phyloP scores from a whole-genome alignment of 441 rosid genomes.

The Daphne laureola region DNA sequence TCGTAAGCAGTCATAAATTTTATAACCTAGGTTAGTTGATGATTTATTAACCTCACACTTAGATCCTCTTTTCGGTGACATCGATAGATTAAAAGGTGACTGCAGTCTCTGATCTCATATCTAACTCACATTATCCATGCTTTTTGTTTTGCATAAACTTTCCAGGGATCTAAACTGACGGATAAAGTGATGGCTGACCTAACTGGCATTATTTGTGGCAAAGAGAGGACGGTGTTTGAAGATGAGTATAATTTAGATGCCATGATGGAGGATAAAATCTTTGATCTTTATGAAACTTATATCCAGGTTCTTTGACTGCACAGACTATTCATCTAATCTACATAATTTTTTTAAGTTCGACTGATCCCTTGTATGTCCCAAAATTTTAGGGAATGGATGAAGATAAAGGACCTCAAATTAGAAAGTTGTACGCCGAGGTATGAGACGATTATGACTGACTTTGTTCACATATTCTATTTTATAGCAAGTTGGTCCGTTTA shows the following conservation, averaged over 20 bases:
- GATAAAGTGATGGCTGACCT: constrained; percentile 17
- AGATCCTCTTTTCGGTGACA: too few species aligned
- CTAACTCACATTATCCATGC: too few species aligned
- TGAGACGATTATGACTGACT: neutral
- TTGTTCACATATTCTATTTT: too few species aligned
- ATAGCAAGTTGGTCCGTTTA: too few species aligned
- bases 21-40: too few species aligned
- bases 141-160: constrained; percentile 5
- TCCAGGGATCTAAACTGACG: constrained; percentile 17
- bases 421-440: constrained; percentile 35
- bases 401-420: constrained; percentile 30
- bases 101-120: too few species aligned
- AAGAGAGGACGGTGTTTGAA: constrained; percentile 14
- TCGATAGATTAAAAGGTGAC: too few species aligned
- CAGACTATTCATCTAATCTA: constrained; percentile 7
- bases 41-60: too few species aligned
- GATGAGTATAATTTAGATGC: constrained; percentile 20
- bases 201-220: constrained; percentile 15
- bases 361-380: constrained; percentile 1
- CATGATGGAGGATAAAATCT: constrained; percentile 33
- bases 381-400: constrained; percentile 29
- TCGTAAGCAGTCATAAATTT: too few species aligned
- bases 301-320: constrained; percentile 21
- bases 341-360: neutral
- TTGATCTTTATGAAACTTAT: constrained; percentile 36